A percentile compares a stretch with the other conserved stretches of the same genome.
phyloP scores from a whole-genome alignment of 2,329 filamentous ascomycete species.

The Aspergillus udagawae region DNA sequence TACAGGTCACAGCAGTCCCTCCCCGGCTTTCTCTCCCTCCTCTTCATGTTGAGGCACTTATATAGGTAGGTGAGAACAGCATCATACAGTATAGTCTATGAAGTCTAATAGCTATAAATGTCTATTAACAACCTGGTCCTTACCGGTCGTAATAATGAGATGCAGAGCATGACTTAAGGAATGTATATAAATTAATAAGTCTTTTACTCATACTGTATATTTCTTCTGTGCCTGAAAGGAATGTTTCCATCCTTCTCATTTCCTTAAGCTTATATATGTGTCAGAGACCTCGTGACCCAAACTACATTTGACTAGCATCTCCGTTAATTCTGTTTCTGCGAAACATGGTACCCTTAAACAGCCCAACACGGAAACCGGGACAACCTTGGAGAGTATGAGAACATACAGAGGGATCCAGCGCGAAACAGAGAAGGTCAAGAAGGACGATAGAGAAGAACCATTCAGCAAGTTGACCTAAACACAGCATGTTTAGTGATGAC shows the following conservation, averaged over 20 bases:
- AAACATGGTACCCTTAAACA: not conserved
- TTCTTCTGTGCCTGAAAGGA: not conserved
- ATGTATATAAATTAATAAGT: not conserved
- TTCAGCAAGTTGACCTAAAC: not conserved
- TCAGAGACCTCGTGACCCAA: not conserved
- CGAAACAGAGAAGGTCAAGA: not conserved
- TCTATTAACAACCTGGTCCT: not conserved
- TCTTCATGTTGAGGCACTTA: not conserved
- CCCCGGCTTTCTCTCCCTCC: not conserved
- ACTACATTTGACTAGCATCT: not conserved
- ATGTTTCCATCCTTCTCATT: not conserved
- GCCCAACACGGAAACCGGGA: not conserved
- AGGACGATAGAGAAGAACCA: not conserved
- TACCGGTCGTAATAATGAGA: not conserved
- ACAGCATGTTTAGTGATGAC: constrained; percentile 10
- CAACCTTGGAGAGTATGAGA: not conserved
- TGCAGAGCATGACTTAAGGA: not conserved
- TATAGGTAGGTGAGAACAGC: not conserved
- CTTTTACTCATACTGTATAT: too few species aligned
- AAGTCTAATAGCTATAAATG: not conserved
- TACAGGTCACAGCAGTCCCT: not conserved
- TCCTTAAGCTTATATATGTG: not conserved
- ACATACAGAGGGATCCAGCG: not conserved
- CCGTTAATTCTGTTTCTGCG: too few species aligned
- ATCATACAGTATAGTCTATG: not conserved